A percentile compares a stretch with the other conserved stretches of the same genome.
Evolutionary conservation across 768 basidiomycete genomes (phyloP).

Genomic region (Russula sp.): DNA sequence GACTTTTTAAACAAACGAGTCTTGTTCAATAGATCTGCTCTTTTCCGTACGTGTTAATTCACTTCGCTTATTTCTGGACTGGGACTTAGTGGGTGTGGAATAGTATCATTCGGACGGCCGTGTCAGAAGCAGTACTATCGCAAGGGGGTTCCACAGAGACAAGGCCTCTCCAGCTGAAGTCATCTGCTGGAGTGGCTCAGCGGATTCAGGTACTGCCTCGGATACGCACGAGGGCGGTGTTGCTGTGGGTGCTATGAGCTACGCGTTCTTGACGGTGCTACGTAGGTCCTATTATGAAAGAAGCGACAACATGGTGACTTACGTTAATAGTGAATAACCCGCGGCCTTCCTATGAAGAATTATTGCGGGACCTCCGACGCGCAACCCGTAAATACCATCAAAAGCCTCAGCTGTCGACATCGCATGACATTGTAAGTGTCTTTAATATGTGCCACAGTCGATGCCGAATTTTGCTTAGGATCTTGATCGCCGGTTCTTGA

Average conservation of each 20-base stretch:
- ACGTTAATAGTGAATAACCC: conserved; percentile 15
- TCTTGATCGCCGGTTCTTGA: conserved; percentile 11
- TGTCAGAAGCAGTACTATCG: conserved; percentile 8
- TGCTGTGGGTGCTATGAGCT: conserved; percentile 25
- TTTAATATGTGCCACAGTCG: not conserved
- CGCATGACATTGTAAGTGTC: conserved; percentile 22
- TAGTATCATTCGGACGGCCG: conserved; percentile 24
- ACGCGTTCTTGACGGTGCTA: conserved; percentile 21
- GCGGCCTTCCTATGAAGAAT: conserved; percentile 19
- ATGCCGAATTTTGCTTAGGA: conserved; percentile 3
- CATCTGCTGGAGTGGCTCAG: conserved; percentile 24
- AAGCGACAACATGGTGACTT: not conserved
- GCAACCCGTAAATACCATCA: conserved; percentile 22
- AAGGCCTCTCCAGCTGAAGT: conserved; percentile 23
- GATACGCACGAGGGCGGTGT: conserved; percentile 14
- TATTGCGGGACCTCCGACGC: conserved; percentile 19
- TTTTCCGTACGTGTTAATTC: conserved; percentile 8
- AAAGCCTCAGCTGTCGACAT: conserved; percentile 23
- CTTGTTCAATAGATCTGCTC: conserved; percentile 11
- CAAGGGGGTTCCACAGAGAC: not conserved
- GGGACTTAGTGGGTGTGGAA: not conserved
- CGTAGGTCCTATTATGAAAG: not conserved
- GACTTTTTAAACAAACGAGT: not conserved
- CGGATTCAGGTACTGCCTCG: conserved; percentile 17
- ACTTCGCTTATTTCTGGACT: not conserved